Evolutionary conservation across 495 filamentous ascomycete genomes (phyloP), one percentile per base, ranked within the genome.

Genomic region (Recurvomyces mirabilis): DNA sequence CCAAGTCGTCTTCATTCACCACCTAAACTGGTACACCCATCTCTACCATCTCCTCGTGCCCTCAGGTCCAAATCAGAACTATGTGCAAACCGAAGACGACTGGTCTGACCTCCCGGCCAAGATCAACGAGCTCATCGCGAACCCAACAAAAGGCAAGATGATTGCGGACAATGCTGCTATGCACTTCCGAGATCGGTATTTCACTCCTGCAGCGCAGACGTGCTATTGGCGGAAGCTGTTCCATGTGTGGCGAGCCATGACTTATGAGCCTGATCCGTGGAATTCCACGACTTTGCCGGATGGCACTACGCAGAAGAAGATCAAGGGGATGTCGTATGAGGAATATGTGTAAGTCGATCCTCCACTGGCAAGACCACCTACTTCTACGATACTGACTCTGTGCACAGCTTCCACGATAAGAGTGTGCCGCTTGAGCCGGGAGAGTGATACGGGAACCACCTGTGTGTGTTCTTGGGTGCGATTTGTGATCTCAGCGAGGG

Each of bases 211-310:
- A 12, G 75, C 74, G 0, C 70, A 77, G 56, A 63, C 69, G 1
- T 79, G 73, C 42, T 77, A 79, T 52, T 79, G 77, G 75, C 62
- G 75, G 18, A 49, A 64, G 39, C 47, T 80, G 60, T 56, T 79
- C 4, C 54, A 57, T 18, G 57, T 54, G 24, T 80, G 72, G 65
- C 34, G 41, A 6, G 18, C 15, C 2, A 19, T 36, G 6, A 36
- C n/a, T n/a, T 44, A 26, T 31, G 39, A 42, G 39, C 39, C 39
- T 12, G 28, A 32, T 5, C 39, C 39, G 15, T 42, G n/a, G n/a
- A 14, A 31, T 3, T 15, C 30, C 11, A 11, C 10, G 6, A 42
- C 9, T 24, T 17, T 18, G 24, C 6, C n/a, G 39, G 39, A 42
- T 32, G 39, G 15, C 4, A 41, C 14, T 13, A n/a, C 20, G 39